Evolutionary conservation across 768 basidiomycete genomes (phyloP).

Genomic region (Termitomyces sp.): DNA sequence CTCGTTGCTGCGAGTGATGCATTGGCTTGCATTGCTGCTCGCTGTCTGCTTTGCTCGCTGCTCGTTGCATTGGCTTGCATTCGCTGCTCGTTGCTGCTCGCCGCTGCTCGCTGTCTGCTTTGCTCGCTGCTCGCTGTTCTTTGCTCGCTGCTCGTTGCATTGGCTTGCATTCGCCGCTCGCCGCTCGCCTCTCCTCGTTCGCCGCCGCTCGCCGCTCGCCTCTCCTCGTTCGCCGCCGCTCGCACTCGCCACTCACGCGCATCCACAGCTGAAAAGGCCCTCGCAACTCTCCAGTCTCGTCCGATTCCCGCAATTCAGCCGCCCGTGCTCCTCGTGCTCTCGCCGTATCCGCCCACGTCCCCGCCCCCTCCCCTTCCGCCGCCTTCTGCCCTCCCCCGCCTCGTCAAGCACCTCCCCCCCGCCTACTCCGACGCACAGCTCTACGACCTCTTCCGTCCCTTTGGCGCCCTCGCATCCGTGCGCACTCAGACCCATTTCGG

Average conservation of each 20-base stretch:
- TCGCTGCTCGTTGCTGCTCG: too few species aligned
- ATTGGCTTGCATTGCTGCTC: too few species aligned
- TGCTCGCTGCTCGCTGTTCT: too few species aligned
- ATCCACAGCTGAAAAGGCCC: constrained; percentile 78
- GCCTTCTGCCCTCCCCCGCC: constrained; percentile 69
- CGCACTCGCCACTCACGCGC: constrained; percentile 2
- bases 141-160: too few species aligned
- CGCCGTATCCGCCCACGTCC: constrained; percentile 78
- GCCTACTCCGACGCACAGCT: constrained; percentile 65
- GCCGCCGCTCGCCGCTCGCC: too few species aligned
- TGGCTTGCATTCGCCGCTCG: too few species aligned
- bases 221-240: background rate
- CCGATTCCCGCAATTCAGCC: constrained; percentile 58
- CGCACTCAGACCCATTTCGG: constrained; percentile 73
- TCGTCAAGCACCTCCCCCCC: constrained; percentile 79
- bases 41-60: too few species aligned
- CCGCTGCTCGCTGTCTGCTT: too few species aligned
- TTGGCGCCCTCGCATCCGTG: constrained; percentile 76
- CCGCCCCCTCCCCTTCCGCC: constrained; percentile 73
- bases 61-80: too few species aligned
- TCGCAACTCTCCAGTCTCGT: constrained; percentile 77
- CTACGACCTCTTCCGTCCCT: constrained; percentile 82
- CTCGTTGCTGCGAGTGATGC: too few species aligned
- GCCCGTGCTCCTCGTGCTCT: constrained; percentile 60
- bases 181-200: constrained; percentile 1